These are phyloP conservation scores for Debaryomyces robertsiae DNA, from an alignment of 1,139 yeast species.

Conservation along the genomic window DNA sequence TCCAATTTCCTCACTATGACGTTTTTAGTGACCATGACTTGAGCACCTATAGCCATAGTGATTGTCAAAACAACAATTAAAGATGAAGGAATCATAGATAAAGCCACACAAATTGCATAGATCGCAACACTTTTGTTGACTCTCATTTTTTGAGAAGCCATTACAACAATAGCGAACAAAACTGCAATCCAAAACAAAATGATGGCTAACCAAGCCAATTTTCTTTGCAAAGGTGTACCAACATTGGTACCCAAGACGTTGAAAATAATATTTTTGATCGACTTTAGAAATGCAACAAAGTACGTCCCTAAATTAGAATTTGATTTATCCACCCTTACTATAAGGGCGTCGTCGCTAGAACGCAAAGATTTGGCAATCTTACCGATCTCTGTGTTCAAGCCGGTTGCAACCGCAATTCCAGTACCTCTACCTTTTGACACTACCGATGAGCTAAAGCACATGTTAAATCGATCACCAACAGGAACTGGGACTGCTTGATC, in stretches of 20 bases:
- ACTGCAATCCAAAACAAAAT: constrained; percentile 71
- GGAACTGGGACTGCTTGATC: constrained; percentile 45
- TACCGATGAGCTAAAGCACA: constrained; percentile 73
- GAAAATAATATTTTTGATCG: constrained; percentile 47
- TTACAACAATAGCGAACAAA: constrained; percentile 72
- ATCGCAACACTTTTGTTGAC: constrained; percentile 75
- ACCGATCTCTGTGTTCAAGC: constrained; percentile 78
- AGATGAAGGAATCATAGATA: constrained; percentile 84
- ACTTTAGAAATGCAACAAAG: constrained; percentile 43
- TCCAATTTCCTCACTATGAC: constrained; percentile 80
- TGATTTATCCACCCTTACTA: constrained; percentile 30
- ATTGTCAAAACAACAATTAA: constrained; percentile 79
- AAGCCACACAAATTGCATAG: constrained; percentile 80
- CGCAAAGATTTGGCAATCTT: constrained; percentile 68
- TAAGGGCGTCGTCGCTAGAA: constrained; percentile 22
- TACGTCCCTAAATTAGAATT: constrained; percentile 48
- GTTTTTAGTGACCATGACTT: constrained; percentile 69
- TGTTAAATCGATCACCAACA: constrained; percentile 75
- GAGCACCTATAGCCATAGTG: constrained; percentile 86
- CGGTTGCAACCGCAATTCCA: constrained; percentile 69
- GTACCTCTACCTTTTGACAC: constrained; percentile 78
- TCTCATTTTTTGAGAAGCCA: constrained; percentile 72
- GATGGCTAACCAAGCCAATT: constrained; percentile 71
- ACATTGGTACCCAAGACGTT: constrained; percentile 71
- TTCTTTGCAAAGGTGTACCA: constrained; percentile 77